Conservation (phyloP, 331 rosid species). For the Phaseolus coccineus region DNA sequence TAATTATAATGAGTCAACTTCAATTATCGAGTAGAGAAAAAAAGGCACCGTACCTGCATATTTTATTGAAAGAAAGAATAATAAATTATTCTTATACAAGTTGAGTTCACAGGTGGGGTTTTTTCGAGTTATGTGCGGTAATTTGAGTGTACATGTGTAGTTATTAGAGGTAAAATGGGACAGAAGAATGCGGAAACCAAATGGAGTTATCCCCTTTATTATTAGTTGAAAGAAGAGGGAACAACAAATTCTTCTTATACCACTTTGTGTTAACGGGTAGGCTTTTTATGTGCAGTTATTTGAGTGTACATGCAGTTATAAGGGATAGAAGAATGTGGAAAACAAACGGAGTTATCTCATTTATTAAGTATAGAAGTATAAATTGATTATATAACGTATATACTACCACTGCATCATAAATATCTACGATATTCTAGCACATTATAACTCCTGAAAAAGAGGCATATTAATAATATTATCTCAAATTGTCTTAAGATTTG, state of each 20-base stretch:
- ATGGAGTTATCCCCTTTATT: background rate
- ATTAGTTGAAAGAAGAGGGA: too few relatives aligned
- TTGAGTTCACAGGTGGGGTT: too few relatives aligned
- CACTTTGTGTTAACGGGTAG: background rate
- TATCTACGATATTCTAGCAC: constrained; percentile 20
- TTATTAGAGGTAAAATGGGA: background rate
- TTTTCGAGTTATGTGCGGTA: background rate
- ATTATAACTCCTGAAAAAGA: constrained; percentile 34
- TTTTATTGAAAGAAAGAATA: too few relatives aligned
- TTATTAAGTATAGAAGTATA: background rate
- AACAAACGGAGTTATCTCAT: background rate
- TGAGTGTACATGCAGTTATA: background rate
- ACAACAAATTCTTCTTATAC: background rate
- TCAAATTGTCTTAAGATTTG: constrained; percentile 20
- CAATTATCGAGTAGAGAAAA: background rate
- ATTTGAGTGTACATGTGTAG: background rate
- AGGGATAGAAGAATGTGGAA: background rate
- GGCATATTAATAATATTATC: constrained; percentile 28
- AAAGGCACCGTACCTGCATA: background rate
- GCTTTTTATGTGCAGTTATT: background rate
- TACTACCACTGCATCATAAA: constrained; percentile 14
- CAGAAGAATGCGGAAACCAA: too few relatives aligned
- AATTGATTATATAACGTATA: background rate
- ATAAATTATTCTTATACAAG: too few relatives aligned
- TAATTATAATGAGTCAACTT: background rate